phyloP scores from a whole-genome alignment of 768 basidiomycete species.

The Agrocybe pediades region DNA sequence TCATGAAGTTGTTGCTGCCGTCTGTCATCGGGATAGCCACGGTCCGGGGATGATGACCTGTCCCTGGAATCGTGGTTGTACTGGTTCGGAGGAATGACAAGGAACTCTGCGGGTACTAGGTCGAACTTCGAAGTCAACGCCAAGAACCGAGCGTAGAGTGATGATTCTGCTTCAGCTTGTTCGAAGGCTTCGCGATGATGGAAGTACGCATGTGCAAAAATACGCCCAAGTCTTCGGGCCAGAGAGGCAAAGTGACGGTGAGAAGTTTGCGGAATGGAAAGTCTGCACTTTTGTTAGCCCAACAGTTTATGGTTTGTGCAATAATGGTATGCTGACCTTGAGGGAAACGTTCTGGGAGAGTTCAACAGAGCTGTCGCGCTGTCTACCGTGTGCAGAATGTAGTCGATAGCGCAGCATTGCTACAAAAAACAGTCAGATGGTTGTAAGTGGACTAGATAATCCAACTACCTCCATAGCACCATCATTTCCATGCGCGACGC shows the following conservation, averaged over 20 bases:
- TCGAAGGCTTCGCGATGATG: slow-evolving; percentile 92
- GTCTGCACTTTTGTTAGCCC: slow-evolving; percentile 38
- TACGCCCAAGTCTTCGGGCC: slow-evolving; percentile 87
- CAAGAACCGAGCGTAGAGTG: slow-evolving; percentile 88
- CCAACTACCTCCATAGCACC: slow-evolving; percentile 78
- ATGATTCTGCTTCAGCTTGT: slow-evolving; percentile 88
- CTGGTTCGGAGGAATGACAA: slow-evolving; percentile 66
- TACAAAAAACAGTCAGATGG: slow-evolving; percentile 24
- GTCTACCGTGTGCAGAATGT: slow-evolving; percentile 91
- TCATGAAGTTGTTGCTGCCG: slow-evolving; percentile 6
- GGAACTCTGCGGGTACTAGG: slow-evolving; percentile 80
- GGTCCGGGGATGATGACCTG: slow-evolving; percentile 2
- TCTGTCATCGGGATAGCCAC: background rate
- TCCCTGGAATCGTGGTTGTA: slow-evolving; percentile 4
- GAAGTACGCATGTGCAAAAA: slow-evolving; percentile 96
- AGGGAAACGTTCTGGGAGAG: slow-evolving; percentile 90
- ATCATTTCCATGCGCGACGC: slow-evolving; percentile 91
- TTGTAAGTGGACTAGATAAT: background rate
- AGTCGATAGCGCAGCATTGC: slow-evolving; percentile 98
- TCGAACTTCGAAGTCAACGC: slow-evolving; percentile 79
- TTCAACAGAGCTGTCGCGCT: slow-evolving; percentile 91
- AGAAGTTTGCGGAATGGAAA: slow-evolving; percentile 80
- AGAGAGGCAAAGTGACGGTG: slow-evolving; percentile 89
- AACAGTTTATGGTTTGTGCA: background rate
- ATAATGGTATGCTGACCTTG: slow-evolving; percentile 54